phyloP scores from a whole-genome alignment of 2,329 filamentous ascomycete genomes.

The Mycocentrospora acerina region DNA sequence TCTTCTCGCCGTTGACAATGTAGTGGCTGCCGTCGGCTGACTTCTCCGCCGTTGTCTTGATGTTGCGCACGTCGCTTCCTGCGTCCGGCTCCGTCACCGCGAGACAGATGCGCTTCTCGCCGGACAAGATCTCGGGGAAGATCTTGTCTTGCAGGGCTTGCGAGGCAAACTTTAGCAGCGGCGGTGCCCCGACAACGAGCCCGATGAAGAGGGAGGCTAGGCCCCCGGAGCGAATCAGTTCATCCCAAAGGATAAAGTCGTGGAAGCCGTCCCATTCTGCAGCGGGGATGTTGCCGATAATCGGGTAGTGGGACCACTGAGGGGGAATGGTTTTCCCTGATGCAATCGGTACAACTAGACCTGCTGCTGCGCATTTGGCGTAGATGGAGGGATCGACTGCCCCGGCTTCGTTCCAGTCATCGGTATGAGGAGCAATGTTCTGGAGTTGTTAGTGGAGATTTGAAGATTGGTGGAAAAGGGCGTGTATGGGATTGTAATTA shows the following conservation, averaged over 20 bases:
- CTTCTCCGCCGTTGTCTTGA: slow-evolving; percentile 28
- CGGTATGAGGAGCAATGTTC: slow-evolving; percentile 28
- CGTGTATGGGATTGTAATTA: not conserved
- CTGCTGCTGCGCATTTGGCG: slow-evolving; percentile 28
- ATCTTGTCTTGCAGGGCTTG: slow-evolving; percentile 24
- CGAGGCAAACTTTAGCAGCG: slow-evolving; percentile 25
- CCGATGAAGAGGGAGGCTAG: slow-evolving; percentile 32
- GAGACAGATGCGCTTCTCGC: slow-evolving; percentile 34
- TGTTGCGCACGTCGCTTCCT: slow-evolving; percentile 29
- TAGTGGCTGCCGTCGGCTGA: slow-evolving; percentile 32
- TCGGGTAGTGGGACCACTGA: slow-evolving; percentile 30
- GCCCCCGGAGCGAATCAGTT: slow-evolving; percentile 31
- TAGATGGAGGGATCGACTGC: slow-evolving; percentile 27
- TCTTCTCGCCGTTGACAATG: slow-evolving; percentile 44
- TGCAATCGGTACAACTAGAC: slow-evolving; percentile 34
- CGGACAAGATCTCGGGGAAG: slow-evolving; percentile 30
- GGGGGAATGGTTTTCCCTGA: slow-evolving; percentile 31
- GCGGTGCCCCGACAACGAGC: slow-evolving; percentile 32
- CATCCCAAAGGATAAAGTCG: slow-evolving; percentile 40
- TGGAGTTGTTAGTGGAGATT: slow-evolving; percentile 8
- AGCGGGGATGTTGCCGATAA: slow-evolving; percentile 54
- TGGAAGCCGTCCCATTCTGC: slow-evolving; percentile 43
- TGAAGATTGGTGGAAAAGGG: not conserved
- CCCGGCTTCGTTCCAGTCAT: slow-evolving; percentile 30
- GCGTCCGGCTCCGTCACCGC: slow-evolving; percentile 33